A percentile compares a stretch with the other conserved stretches of the same genome.
Evolutionary conservation across 768 basidiomycete genomes (phyloP).

Genomic region (Serpula lacrymans): DNA sequence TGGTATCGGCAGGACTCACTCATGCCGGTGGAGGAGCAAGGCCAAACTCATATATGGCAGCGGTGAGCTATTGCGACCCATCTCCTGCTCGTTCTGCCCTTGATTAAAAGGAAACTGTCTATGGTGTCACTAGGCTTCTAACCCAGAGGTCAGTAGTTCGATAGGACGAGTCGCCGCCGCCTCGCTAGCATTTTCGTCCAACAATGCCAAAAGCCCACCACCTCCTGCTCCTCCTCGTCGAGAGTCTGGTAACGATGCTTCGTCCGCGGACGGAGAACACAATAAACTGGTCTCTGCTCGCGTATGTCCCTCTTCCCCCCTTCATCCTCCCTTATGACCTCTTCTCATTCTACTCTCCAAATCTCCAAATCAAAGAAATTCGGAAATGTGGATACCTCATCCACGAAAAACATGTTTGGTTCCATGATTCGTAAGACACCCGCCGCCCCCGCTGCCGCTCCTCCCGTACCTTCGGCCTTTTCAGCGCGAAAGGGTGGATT

Average conservation of each 20-base stretch:
- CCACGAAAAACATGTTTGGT: slow-evolving; percentile 42
- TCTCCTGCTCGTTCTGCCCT: neutral
- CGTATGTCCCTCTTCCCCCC: slow-evolving; percentile 21
- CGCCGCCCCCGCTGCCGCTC: slow-evolving; percentile 29
- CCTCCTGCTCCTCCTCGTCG: slow-evolving; percentile 16
- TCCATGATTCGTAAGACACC: slow-evolving; percentile 42
- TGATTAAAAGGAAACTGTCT: slow-evolving; percentile 1
- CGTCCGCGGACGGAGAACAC: slow-evolving; percentile 15
- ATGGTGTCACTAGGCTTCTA: slow-evolving; percentile 31
- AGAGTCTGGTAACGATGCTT: slow-evolving; percentile 7
- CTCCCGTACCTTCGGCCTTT: slow-evolving; percentile 38
- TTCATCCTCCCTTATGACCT: slow-evolving; percentile 12
- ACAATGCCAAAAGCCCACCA: neutral
- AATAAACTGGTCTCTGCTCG: slow-evolving; percentile 25
- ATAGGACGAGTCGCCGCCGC: slow-evolving; percentile 59
- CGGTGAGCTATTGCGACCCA: slow-evolving; percentile 27
- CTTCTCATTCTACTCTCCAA: neutral
- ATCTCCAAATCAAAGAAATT: slow-evolving; percentile 41
- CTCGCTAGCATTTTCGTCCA: slow-evolving; percentile 39
- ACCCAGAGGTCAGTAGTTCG: slow-evolving; percentile 38
- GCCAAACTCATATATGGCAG: slow-evolving; percentile 33
- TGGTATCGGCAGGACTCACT: slow-evolving; percentile 41
- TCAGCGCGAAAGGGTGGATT: slow-evolving; percentile 40
- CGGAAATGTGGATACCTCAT: slow-evolving; percentile 56
- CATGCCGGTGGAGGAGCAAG: slow-evolving; percentile 31